These are phyloP conservation scores for Monotropa hypopitys DNA, from an alignment of 179 eudicot genomes.

Conservation along the genomic window DNA sequence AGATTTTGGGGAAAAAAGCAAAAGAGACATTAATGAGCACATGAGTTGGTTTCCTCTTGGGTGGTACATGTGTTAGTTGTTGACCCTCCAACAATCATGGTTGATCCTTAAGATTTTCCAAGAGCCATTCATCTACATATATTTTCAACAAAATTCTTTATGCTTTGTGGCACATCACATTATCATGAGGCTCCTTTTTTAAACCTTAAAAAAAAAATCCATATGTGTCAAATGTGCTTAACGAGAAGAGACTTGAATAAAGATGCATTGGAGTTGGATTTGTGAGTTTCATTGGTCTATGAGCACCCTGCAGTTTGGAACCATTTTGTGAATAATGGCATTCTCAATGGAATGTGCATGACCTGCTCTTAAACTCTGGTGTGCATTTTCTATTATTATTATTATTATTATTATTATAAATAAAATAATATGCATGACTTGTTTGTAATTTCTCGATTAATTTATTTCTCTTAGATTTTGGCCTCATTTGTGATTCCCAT, in stretches of 20 bases:
- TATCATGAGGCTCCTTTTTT: background rate
- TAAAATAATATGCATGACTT: background rate
- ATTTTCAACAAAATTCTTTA: background rate
- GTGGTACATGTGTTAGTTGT: too few relatives aligned
- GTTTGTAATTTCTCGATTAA: background rate
- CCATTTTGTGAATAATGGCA: conserved; percentile 1
- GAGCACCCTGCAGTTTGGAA: background rate
- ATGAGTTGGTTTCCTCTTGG: too few relatives aligned
- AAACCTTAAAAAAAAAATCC: background rate
- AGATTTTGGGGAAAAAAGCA: too few relatives aligned
- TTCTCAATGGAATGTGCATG: background rate
- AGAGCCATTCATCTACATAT: too few relatives aligned
- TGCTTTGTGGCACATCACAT: background rate
- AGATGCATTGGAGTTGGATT: background rate
- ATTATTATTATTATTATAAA: too few relatives aligned
- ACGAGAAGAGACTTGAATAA: background rate
- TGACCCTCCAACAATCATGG: too few relatives aligned
- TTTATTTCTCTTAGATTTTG: background rate
- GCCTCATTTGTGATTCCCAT: background rate
- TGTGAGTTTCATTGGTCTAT: background rate
- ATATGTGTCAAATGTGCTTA: background rate
- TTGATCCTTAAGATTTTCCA: too few relatives aligned
- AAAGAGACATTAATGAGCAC: too few relatives aligned
- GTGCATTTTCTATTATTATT: too few relatives aligned
- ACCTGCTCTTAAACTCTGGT: background rate